Evolutionary conservation across 1,139 yeast species (phyloP).

Genomic region (Suhomyces bokatorum): DNA sequence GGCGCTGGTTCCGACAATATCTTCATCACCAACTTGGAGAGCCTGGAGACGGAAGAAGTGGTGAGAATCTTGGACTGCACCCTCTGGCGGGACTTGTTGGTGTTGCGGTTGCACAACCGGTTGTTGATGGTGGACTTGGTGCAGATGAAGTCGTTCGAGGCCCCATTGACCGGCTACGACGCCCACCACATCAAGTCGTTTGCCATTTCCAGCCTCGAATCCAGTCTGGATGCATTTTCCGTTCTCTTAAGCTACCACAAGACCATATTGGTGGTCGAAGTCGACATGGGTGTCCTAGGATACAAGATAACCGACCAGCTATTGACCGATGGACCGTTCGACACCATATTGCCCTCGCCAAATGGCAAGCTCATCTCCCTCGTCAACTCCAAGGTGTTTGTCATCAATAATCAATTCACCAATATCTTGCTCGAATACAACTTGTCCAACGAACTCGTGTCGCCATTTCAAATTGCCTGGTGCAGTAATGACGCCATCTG

Average conservation of each 20-base stretch:
- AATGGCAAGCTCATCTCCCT: constrained; percentile 63
- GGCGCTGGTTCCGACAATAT: neutral
- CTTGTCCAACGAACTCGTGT: constrained; percentile 34
- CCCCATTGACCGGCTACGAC: constrained; percentile 25
- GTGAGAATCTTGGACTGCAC: constrained; percentile 26
- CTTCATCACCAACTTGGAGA: constrained; percentile 37
- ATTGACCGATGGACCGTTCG: constrained; percentile 61
- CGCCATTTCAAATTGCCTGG: constrained; percentile 63
- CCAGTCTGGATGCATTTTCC: constrained; percentile 16
- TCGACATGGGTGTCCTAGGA: constrained; percentile 26
- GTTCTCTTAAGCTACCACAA: constrained; percentile 30
- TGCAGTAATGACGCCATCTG: constrained; percentile 85
- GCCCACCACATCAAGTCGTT: constrained; percentile 20
- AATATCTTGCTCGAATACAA: constrained; percentile 55
- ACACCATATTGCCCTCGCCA: constrained; percentile 55
- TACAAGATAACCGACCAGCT: constrained; percentile 36
- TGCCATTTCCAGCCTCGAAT: constrained; percentile 1
- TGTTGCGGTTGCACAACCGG: constrained; percentile 30
- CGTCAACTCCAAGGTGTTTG: constrained; percentile 49
- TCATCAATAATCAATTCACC: constrained; percentile 53
- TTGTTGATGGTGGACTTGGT: constrained; percentile 32
- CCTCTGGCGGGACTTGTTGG: constrained; percentile 33
- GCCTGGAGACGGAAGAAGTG: constrained; percentile 32
- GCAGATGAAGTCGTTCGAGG: constrained; percentile 27
- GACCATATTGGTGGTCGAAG: constrained; percentile 30